Base-by-base conservation (phyloP, 495 filamentous ascomycete genomes). In the Trichoderma erinaceum region DNA sequence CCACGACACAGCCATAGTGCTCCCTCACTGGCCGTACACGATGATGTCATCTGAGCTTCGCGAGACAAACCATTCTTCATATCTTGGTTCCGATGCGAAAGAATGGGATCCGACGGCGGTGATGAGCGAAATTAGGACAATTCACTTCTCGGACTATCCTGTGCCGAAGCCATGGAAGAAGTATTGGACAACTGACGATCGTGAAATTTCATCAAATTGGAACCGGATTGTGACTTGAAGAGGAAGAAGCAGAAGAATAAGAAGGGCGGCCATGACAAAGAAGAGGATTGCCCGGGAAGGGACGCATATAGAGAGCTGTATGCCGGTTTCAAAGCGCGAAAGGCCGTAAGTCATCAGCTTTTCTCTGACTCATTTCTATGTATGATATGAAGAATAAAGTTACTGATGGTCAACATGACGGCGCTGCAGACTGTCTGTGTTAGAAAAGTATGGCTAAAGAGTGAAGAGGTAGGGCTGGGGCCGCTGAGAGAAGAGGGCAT, bases 91-190 rank as follows among this genome's bases (percentile, higher is more conserved):
- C 48, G 79, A 82, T n/a, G 73, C 79, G 4, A 86, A 89, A 69
- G 75, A 72, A 23, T 96, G 92, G 90, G 86, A 93, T 75, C 83
- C 91, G 0, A 81, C 87, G 15, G 80, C 75, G 56, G 83, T 85
- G 38, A 77, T 87, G 41, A 78, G 81, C 25, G 87, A 93, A 73
- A 89, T 89, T 12, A 93, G 89, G 71, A 83, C 92, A 16, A 82
- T 95, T 0, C 92, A 93, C 76, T 94, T 96, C 72, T 88, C 85
- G 3, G 92, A 95, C 72, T 90, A 87, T 86, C 91, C 91, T 4
- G 70, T 92, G 52, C 90, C 90, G 4, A 94, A 94, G 75, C 90
- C 90, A 0, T 93, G 90, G 90, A 75, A 90, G 23, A 82, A 84
- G 75, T 87, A 83, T 82, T 79, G 86, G 52, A 61, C 52, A 3